phyloP scores from a whole-genome alignment of 2,329 filamentous ascomycete species.

The Curvularia lunata region DNA sequence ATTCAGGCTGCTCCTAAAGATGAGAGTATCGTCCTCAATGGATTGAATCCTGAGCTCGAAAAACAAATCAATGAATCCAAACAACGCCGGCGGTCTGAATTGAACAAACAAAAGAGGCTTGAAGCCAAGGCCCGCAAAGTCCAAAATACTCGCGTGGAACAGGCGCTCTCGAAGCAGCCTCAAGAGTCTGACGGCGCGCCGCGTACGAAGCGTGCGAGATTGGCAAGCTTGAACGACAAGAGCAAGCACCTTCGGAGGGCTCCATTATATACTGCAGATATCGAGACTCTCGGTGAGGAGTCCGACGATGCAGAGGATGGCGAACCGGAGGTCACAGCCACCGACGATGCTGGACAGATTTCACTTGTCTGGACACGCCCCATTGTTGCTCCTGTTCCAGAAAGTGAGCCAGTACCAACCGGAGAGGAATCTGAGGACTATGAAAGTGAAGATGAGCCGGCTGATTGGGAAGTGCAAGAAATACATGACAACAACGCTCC shows the following conservation, averaged over 20 bases:
- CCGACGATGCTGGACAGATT: conserved; percentile 16
- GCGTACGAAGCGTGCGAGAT: conserved; percentile 27
- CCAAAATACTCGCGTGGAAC: conserved; percentile 31
- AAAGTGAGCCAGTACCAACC: conserved; percentile 4
- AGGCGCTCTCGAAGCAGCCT: conserved; percentile 17
- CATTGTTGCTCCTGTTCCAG: conserved; percentile 6
- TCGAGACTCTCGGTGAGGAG: conserved; percentile 17
- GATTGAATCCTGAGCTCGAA: conserved; percentile 29
- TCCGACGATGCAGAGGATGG: conserved; percentile 12
- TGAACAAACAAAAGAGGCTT: conserved; percentile 24
- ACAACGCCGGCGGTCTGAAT: conserved; percentile 20
- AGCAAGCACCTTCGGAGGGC: conserved; percentile 28
- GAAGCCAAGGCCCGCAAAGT: conserved; percentile 27
- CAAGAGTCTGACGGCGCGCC: conserved; percentile 10
- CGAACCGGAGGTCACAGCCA: conserved; percentile 8
- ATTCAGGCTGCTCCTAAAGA: conserved; percentile 35
- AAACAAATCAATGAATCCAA: conserved; percentile 29
- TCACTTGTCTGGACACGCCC: conserved; percentile 19
- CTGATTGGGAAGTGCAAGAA: conserved; percentile 1
- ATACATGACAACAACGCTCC: background rate
- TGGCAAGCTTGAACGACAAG: conserved; percentile 39
- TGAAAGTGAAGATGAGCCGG: conserved; percentile 12
- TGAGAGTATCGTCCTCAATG: conserved; percentile 34
- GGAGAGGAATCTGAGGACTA: conserved; percentile 14
- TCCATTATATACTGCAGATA: conserved; percentile 10